phyloP scores from a whole-genome alignment of 345 rosid genomes.

The Diplotaxis tenuifolia region DNA sequence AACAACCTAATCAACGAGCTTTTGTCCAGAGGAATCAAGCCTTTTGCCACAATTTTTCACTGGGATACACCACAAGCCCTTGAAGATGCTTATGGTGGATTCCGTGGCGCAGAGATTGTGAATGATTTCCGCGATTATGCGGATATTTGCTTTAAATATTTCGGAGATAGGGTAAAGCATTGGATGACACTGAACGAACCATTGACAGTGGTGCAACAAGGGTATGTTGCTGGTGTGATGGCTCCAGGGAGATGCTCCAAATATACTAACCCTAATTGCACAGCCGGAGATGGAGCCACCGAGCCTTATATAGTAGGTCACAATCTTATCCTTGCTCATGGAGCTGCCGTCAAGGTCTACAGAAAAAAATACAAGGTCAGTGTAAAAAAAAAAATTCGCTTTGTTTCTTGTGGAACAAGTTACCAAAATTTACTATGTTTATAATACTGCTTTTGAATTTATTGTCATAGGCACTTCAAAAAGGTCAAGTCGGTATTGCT shows the following conservation, averaged over 20 bases:
- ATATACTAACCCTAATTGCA: background rate
- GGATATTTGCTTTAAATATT: conserved; percentile 7
- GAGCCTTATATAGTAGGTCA: conserved; percentile 11
- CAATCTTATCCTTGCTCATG: conserved; percentile 2
- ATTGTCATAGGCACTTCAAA: background rate
- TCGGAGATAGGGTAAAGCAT: conserved; percentile 10
- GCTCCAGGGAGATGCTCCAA: conserved; percentile 10
- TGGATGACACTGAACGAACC: conserved; percentile 10
- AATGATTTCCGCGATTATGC: conserved; percentile 6
- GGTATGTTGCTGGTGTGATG: conserved; percentile 11
- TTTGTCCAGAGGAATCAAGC: conserved; percentile 5
- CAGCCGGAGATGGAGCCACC: conserved; percentile 7
- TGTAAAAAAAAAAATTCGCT: background rate
- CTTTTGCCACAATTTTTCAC: conserved; percentile 6
- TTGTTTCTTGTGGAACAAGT: background rate
- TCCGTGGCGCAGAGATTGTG: conserved; percentile 7
- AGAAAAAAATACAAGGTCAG: background rate
- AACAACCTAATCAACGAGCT: background rate
- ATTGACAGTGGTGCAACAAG: conserved; percentile 15
- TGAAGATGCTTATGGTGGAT: conserved; percentile 15
- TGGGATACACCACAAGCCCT: conserved; percentile 14
- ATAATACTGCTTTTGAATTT: background rate
- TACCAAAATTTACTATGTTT: background rate
- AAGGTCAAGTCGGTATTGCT: background rate
- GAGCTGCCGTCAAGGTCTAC: conserved; percentile 2